Conservation (phyloP, 31 red algal genomes). For the Porphyra umbilicalis region DNA sequence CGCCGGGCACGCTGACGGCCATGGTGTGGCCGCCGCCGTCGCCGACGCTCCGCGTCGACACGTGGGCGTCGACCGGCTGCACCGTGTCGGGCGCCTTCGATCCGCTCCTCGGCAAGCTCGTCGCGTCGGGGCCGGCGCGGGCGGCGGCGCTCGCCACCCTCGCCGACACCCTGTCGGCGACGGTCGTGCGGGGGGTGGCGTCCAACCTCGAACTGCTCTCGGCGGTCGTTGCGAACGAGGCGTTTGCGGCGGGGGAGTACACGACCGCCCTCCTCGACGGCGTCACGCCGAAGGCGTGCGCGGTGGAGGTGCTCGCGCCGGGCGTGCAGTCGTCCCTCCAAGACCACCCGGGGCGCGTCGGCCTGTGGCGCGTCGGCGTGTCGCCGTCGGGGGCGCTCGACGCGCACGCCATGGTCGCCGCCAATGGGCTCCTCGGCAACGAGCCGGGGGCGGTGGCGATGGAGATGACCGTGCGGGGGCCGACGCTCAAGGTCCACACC, state of each 20-base stretch:
- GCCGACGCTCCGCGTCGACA: conserved; percentile 56
- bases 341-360: conserved; percentile 67
- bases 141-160: conserved; percentile 38
- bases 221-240: conserved; percentile 36
- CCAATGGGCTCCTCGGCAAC: conserved; percentile 65
- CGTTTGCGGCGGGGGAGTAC: conserved; percentile 42
- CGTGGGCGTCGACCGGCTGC: conserved; percentile 54
- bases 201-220: conserved; percentile 58
- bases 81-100: conserved; percentile 62
- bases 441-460: conserved; percentile 16
- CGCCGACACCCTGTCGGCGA: conserved; percentile 28
- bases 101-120: conserved; percentile 71
- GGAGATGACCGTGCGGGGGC: conserved; percentile 66
- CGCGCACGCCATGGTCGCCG: conserved; percentile 71
- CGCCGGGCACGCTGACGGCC: conserved; percentile 47
- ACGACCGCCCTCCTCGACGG: conserved; percentile 70
- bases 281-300: conserved; percentile 24
- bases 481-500: conserved; percentile 37
- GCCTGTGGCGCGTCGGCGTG: conserved; percentile 66
- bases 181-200: conserved; percentile 59
- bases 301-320: conserved; percentile 51
- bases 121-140: conserved; percentile 58
- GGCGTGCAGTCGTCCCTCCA: conserved; percentile 65
- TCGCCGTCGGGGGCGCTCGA: conserved; percentile 68
- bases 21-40: conserved; percentile 42